phyloP scores from a whole-genome alignment of 169 alveolate genomes.

The Plasmodium malariae region DNA sequence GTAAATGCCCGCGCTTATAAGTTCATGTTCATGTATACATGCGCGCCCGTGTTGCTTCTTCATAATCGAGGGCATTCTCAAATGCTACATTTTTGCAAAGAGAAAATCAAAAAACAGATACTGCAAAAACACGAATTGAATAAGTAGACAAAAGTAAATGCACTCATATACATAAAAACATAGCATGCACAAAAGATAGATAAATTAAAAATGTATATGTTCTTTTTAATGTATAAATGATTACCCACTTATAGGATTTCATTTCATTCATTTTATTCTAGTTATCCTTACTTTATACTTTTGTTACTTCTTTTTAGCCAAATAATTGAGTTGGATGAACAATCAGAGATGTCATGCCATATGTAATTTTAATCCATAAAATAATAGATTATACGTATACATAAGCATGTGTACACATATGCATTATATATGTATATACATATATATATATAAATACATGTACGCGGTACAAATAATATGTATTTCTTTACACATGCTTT shows the following conservation, averaged over 20 bases:
- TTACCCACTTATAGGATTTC: conserved; percentile 75
- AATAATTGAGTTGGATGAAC: too few relatives aligned
- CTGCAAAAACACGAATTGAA: too few relatives aligned
- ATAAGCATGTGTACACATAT: conserved; percentile 12
- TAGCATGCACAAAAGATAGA: background rate
- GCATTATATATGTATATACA: too few relatives aligned
- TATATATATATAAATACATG: too few relatives aligned
- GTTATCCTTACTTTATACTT: background rate
- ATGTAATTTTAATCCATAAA: background rate
- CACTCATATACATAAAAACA: background rate
- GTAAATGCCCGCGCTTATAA: too few relatives aligned
- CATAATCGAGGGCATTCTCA: background rate
- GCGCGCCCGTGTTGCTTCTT: background rate
- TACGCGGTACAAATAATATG: too few relatives aligned
- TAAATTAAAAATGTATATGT: background rate
- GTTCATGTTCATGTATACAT: background rate
- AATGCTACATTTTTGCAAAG: too few relatives aligned
- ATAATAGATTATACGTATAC: background rate
- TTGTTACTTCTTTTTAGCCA: background rate
- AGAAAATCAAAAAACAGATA: too few relatives aligned
- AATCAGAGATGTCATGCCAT: background rate
- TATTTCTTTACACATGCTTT: too few relatives aligned
- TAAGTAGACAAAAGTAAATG: background rate
- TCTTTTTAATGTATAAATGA: conserved; percentile 1
- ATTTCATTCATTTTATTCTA: conserved; percentile 20